Conservation (phyloP, 73 alveolate genomes). For the Breviolum minutum region DNA sequence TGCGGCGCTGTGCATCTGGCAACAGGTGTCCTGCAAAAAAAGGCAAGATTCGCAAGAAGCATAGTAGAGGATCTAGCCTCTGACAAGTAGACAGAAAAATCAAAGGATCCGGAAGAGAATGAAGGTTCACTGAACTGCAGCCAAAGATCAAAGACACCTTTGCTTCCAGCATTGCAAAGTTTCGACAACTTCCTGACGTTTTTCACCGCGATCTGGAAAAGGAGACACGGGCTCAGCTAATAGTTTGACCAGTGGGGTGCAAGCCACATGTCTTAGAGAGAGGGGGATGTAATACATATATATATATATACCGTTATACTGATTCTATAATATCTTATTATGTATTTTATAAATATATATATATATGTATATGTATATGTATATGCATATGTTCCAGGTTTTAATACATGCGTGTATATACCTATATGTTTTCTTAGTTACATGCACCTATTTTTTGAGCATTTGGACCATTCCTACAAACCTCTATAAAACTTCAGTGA, state of each 20-base stretch:
- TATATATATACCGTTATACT: no score
- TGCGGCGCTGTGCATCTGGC: conserved; percentile 78
- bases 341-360: no score
- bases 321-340: no score
- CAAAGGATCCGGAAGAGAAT: no score
- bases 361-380: no score
- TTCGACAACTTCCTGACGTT: conserved; percentile 36
- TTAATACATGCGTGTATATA: background rate
- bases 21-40: conserved; percentile 8
- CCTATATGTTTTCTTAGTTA: background rate
- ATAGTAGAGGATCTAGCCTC: background rate
- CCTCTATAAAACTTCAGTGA: background rate
- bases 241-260: no score
- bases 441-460: background rate
- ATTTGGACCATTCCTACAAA: background rate
- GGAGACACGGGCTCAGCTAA: background rate
- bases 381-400: background rate
- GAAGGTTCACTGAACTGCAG: background rate
- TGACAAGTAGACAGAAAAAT: background rate
- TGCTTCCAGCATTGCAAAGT: conserved; percentile 59
- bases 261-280: no score
- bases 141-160: conserved; percentile 42
- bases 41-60: background rate
- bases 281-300: no score
- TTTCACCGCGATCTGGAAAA: background rate